Percentiles rank a stretch among this genome's conserved stretches.
These are phyloP conservation scores for Trapa incisa DNA, from an alignment of 345 rosid species.

Conservation along the genomic window DNA sequence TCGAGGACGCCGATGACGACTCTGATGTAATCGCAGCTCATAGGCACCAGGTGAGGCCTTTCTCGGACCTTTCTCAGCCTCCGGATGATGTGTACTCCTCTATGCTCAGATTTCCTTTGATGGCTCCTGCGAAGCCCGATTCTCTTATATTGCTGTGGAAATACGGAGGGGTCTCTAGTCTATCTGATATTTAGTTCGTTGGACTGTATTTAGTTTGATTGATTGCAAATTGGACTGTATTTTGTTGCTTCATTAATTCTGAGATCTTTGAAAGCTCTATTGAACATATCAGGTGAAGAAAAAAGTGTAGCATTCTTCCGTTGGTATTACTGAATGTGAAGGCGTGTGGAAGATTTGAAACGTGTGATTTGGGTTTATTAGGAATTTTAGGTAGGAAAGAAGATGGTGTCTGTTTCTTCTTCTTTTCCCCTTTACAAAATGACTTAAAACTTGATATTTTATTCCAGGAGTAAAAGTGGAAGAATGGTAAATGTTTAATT, in stretches of 20 bases:
- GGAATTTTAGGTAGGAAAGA: not conserved
- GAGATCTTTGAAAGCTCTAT: not conserved
- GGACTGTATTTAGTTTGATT: not conserved
- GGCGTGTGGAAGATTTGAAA: no score
- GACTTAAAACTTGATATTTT: not conserved
- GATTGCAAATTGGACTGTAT: not conserved
- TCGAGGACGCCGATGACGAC: conserved; percentile 59
- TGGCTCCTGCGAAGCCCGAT: no score
- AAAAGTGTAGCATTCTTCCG: not conserved
- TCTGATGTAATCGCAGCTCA: conserved; percentile 27
- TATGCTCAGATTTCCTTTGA: no score
- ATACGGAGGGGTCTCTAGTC: no score
- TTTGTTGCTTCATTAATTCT: not conserved
- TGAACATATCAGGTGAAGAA: not conserved
- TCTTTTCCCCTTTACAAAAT: not conserved
- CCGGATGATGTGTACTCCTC: no score
- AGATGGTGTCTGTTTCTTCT: not conserved
- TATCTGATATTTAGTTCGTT: no score
- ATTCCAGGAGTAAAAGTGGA: not conserved
- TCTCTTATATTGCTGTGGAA: no score
- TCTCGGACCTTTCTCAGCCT: no score
- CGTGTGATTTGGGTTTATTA: not conserved
- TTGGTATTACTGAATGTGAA: not conserved
- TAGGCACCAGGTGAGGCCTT: conserved; percentile 40
- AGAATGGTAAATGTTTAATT: not conserved